phyloP scores from a whole-genome alignment of 139 green algal species.

The Tetraselmis striata region DNA sequence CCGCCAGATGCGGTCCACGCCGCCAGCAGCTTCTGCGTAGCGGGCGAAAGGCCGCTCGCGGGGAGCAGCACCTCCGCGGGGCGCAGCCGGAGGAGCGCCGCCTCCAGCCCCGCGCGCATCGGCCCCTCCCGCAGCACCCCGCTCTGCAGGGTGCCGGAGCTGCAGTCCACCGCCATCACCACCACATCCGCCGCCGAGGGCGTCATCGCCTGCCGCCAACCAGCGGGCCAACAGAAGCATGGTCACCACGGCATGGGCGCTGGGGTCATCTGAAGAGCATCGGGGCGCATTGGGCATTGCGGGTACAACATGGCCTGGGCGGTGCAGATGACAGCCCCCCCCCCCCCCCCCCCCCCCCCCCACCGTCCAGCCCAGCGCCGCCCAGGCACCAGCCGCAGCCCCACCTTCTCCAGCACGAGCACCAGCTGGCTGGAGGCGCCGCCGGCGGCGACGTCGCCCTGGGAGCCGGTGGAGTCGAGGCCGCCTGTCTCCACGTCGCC shows the following conservation, averaged over 20 bases:
- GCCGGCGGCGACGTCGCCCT: constrained; percentile 17
- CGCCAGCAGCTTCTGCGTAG: constrained; percentile 43
- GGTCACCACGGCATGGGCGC: too few relatives aligned
- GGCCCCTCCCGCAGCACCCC: constrained; percentile 40
- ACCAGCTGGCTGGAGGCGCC: constrained; percentile 32
- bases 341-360: too few relatives aligned
- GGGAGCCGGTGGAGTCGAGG: not conserved
- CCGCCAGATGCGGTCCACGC: constrained; percentile 5
- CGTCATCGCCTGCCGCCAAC: not conserved
- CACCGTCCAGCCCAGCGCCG: too few relatives aligned
- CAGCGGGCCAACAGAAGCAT: too few relatives aligned
- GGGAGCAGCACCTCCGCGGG: constrained; percentile 68
- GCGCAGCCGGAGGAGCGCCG: constrained; percentile 43
- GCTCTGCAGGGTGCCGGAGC: constrained; percentile 61
- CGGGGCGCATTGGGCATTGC: too few relatives aligned
- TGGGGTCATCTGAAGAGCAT: too few relatives aligned
- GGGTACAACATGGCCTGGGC: too few relatives aligned
- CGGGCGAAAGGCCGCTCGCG: constrained; percentile 19
- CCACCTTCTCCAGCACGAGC: constrained; percentile 28
- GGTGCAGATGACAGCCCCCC: too few relatives aligned
- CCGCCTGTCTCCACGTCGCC: constrained; percentile 4
- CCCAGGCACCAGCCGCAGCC: not conserved
- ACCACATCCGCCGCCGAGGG: constrained; percentile 29
- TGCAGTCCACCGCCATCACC: constrained; percentile 70
- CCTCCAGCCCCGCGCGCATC: constrained; percentile 56